phyloP scores from a whole-genome alignment of 2,329 filamentous ascomycete genomes.

The Curvularia eragrostidis region DNA sequence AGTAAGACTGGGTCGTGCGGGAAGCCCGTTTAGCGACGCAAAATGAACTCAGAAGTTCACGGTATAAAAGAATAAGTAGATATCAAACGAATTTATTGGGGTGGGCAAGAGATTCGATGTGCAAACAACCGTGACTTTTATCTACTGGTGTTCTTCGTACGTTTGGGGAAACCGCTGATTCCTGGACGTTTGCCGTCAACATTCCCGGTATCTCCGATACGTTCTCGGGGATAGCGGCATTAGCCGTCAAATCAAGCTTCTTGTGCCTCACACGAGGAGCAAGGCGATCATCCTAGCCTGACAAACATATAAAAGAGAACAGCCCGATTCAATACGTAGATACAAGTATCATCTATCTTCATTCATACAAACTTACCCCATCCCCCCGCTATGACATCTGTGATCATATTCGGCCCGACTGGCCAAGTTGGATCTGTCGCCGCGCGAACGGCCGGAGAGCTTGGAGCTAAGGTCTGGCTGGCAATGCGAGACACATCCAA shows the following conservation, averaged over 20 bases:
- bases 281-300: background rate
- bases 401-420: constrained; percentile 60
- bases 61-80: background rate
- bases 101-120: background rate
- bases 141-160: background rate
- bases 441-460: constrained; percentile 50
- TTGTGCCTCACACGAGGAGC: background rate
- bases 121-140: background rate
- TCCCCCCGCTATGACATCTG: constrained; percentile 13
- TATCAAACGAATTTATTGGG: background rate
- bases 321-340: background rate
- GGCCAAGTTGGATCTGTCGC: constrained; percentile 54
- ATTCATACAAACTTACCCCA: background rate
- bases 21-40: background rate
- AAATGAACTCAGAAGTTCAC: background rate
- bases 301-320: background rate
- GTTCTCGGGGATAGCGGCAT: background rate
- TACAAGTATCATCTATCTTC: background rate
- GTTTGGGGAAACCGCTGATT: background rate
- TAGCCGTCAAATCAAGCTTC: background rate
- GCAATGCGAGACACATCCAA: constrained; percentile 58
- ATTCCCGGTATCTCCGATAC: background rate
- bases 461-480: constrained; percentile 55
- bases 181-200: background rate
- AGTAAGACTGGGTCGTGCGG: constrained; percentile 8